Evolutionary conservation across 2,329 filamentous ascomycete genomes (phyloP), one percentile per base, ranked within the genome.

Genomic region (Zasmidium cellare): DNA sequence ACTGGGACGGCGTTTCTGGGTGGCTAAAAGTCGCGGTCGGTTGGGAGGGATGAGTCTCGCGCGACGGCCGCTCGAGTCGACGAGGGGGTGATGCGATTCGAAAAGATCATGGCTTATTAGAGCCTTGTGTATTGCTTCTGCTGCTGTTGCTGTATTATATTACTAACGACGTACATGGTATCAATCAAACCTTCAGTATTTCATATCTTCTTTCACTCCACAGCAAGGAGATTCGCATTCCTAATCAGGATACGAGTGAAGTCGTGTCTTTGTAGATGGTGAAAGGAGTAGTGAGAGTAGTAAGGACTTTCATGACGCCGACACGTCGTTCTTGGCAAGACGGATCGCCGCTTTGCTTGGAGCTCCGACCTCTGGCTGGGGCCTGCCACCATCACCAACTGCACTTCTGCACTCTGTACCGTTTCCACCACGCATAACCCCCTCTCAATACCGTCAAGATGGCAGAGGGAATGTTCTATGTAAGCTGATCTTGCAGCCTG

Each of bases 381-480:
- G 31, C 28, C 20, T 31, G 31, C 28, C 12, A 23, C 14, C 16
- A 31, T 24, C 46, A 41, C 46, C 16, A 44, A n/a, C n/a, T n/a
- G n/a, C n/a, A n/a, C 12, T 22, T 31, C 35, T 41, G 35, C 35
- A 14, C 45, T 50, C 41, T 49, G 48, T 50, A 57, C 28, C 49
- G 9, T 11, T 35, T 19, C 22, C 14, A 6, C 19, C 31, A 12
- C 22, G 23, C 53, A 24, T 48, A n/a, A 28, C 25, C 5, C 5
- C 25, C 25, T 28, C 25, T 31, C 53, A 59, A 57, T 35, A 64
- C 58, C 57, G 62, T 59, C 62, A 75, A 71, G 57, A 77, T 79
- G 61, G 76, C 75, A 24, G 71, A 77, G 58, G 74, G 79, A 64
- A 77, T 80, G 73, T 71, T 79, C 22, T 68, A 65, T 41, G 65